phyloP scores from a whole-genome alignment of 352 stramenopile species.

The Phytophthora melonis region DNA sequence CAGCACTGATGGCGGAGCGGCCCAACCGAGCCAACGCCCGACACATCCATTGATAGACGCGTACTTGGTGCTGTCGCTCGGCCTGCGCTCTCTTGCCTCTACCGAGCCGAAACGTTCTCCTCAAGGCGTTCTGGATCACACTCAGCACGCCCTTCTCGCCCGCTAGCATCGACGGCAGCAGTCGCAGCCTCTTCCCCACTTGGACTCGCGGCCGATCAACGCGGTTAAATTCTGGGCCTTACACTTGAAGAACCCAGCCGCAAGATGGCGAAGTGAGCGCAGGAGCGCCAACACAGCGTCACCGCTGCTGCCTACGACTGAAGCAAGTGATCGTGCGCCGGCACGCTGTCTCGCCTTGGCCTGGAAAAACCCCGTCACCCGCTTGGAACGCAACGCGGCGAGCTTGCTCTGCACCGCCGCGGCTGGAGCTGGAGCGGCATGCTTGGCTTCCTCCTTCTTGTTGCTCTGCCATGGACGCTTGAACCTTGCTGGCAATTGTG shows the following conservation, averaged over 20 bases:
- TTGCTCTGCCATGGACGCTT: constrained; percentile 20
- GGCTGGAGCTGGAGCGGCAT: neutral
- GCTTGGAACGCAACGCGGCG: constrained; percentile 30
- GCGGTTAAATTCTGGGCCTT: constrained; percentile 4
- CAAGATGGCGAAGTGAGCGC: constrained; percentile 26
- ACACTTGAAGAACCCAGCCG: constrained; percentile 10
- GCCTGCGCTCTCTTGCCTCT: constrained; percentile 13
- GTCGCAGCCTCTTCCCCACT: constrained; percentile 21
- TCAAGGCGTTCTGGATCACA: constrained; percentile 23
- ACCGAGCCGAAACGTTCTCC: constrained; percentile 21
- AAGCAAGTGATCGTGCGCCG: constrained; percentile 20
- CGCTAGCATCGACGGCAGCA: constrained; percentile 20
- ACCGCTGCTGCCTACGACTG: constrained; percentile 1
- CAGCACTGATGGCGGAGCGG: constrained; percentile 18
- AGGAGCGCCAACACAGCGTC: constrained; percentile 17
- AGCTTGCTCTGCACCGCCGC: constrained; percentile 18
- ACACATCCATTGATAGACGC: constrained; percentile 28
- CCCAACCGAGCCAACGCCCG: constrained; percentile 31
- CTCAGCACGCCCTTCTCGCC: constrained; percentile 22
- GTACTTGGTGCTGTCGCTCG: constrained; percentile 22
- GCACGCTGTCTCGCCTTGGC: constrained; percentile 26
- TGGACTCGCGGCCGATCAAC: constrained; percentile 18
- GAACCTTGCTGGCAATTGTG: constrained; percentile 33
- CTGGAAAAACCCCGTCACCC: constrained; percentile 27
- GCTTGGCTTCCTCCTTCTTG: constrained; percentile 24